These are phyloP conservation scores for Cadophora gregata DNA, from an alignment of 2,329 filamentous ascomycete species.

Conservation along the genomic window DNA sequence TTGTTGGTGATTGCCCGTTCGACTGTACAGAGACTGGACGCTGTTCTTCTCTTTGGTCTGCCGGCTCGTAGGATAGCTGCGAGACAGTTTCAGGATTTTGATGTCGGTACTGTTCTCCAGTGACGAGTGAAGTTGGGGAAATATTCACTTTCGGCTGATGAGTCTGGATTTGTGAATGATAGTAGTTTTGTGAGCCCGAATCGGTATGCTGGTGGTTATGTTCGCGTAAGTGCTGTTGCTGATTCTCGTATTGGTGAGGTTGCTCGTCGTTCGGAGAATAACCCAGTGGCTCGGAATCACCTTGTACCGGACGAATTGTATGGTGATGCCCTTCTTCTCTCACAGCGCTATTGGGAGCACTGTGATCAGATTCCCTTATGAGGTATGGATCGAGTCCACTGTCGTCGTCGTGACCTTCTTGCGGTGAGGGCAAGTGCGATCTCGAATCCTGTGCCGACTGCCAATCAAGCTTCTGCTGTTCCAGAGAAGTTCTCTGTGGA, in stretches of 20 bases:
- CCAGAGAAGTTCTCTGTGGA: conserved; percentile 47
- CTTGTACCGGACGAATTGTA: conserved; percentile 40
- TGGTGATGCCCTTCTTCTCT: conserved; percentile 36
- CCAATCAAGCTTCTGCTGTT: conserved; percentile 47
- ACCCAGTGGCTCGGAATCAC: conserved; percentile 33
- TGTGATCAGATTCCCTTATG: conserved; percentile 35
- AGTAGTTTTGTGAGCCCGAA: conserved; percentile 38
- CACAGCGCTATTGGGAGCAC: conserved; percentile 18
- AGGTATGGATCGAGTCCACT: conserved; percentile 41
- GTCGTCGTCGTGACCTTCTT: conserved; percentile 40
- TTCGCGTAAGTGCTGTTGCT: conserved; percentile 34
- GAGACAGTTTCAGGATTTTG: conserved; percentile 65
- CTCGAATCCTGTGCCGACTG: conserved; percentile 44
- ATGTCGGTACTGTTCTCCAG: conserved; percentile 46
- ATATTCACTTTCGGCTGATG: conserved; percentile 44
- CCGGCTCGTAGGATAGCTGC: conserved; percentile 67
- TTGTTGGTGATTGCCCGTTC: conserved; percentile 40
- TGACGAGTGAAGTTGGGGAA: conserved; percentile 42
- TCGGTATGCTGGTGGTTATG: conserved; percentile 40
- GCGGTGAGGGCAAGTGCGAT: conserved; percentile 41
- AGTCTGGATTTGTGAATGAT: conserved; percentile 35
- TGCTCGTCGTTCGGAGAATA: conserved; percentile 41
- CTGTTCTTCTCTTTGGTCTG: conserved; percentile 43
- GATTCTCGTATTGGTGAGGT: conserved; percentile 42
- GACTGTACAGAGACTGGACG: conserved; percentile 42